Base-by-base conservation (phyloP, 2,329 filamentous ascomycete genomes). In the Hypomyces perniciosus region DNA sequence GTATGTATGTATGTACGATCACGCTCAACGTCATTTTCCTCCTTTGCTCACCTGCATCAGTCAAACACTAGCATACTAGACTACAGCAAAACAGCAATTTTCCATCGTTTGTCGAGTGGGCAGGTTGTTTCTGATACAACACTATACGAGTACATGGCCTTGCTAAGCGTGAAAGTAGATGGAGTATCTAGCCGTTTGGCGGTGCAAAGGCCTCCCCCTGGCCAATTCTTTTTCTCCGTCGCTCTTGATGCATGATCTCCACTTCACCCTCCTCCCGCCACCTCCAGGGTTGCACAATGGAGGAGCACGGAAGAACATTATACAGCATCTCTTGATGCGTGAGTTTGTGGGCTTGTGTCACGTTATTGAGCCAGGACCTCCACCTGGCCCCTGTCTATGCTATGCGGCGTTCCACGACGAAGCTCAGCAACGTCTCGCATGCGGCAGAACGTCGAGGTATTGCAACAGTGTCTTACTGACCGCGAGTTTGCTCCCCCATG, bases 401-500 rank as follows among this genome's bases (percentile, higher is more conserved):
- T 39, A 39, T 47, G 49, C 44, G 44, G 45, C 40, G 49, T 51
- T 9, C n/a, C 44, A 51, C 49, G 38, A 34, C 31, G 39, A 26
- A 51, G 4, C 34, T 40, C 35, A 30, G 35, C 10, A 38, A 40
- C 35, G 31, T 34, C 40, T 28, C 40, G 12, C 12, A 26, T 43
- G 42, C 40, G 31, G 30, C 31, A 48, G 49, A 51, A 40, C 45
- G 44, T 41, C 42, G 34, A 38, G 39, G 33, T 43, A 42, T 51
- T 29, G 49, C 41, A 47, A 43, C 43, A 51, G 43, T 37, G 45
- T 43, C 48, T 46, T 47, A 37, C 45, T 51, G 29, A 38, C 44
- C 38, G 9, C 20, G n/a, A 31, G 37, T 39, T 48, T 51, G 38
- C 33, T 35, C 12, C 20, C 20, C 20, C 20, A 20, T 20, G 20